Evolutionary conservation across 2,329 filamentous ascomycete species (phyloP), one percentile per base, ranked within the genome.

Genomic region (Xylaria sp.): DNA sequence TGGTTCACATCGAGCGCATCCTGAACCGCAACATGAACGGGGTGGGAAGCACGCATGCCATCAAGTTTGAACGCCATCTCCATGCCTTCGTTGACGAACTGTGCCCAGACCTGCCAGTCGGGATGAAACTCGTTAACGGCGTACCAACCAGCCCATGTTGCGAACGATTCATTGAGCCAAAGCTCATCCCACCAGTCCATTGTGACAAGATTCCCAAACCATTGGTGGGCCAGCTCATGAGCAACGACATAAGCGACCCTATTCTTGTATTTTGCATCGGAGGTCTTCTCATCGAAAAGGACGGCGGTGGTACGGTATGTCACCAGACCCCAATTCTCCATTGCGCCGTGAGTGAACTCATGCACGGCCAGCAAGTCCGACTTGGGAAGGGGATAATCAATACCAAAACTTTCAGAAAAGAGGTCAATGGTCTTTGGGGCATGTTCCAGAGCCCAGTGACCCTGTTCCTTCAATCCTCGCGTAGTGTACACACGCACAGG

Each of bases 161-260:
- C 96, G 78, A 99, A 99, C 13, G 94, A 94, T 82, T 98, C 95
- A 77, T 97, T 97, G 62, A 97, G 87, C 94, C 94, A 97, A 49
- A 96, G 87, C 83, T 97, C 92, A 78, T 91, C 93, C 93, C 93
- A 96, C 94, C 94, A 97, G 80, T 97, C 93, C 94, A 97, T 97
- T 6, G 94, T 97, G 52, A 97, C 94, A 12, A 97, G 87, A 80
- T 97, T 97, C 46, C 94, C 94, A 75, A 97, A 97, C 94, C 94
- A 97, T 83, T 97, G 94, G 78, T 97, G 94, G 65, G 94, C 96
- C 71, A 99, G 86, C 81, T 99, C 96, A 82, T 99, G 96, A n/a
- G 96, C 95, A 60, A 98, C 94, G 66, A 98, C 94, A 77, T 99
- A 98, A 39, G 96, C 96, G 72, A 99, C 92, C 46, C 94, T 89